Evolutionary conservation across 106 monocot species (phyloP), one percentile per base, ranked within the genome.

Genomic region (Apostasia shenzhenica): DNA sequence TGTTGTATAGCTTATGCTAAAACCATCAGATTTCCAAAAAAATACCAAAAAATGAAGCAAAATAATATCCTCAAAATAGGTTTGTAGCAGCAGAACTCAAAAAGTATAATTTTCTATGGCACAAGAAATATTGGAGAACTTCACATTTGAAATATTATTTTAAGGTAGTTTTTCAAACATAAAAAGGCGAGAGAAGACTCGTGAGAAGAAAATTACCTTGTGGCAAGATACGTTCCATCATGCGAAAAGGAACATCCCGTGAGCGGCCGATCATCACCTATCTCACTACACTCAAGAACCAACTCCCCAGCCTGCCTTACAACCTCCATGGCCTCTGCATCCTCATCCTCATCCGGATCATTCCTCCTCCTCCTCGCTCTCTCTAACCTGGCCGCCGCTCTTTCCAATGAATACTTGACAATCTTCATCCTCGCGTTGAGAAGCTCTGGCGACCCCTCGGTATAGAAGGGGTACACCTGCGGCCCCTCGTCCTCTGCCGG

Each of bases 311-410:
- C 97, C 67, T 76, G 82, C 49, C 75, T 63, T 56, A 90, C 70
- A 2, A 81, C 85, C 51, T 70, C 71, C 57, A 90, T 81, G 3
- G 83, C 80, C 81, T 97, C 97, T 0, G 78, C 87, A 8, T 91
- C 86, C 41, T 69, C 78, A 61, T 97, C 97, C 77, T 97, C 97
- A 55, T 97, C 97, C 0, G 97, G 97, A 68, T 97, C 92, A 14
- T 92, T 89, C 77, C 89, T 84, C 80, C 81, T 84, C 81, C 92
- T 82, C 75, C 73, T 86, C 38, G 86, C 82, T 72, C 97, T 78
- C 58, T 75, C 92, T 4, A 97, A 47, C 69, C 97, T 80, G 3
- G 69, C 73, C 37, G 63, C 75, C 3, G 97, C 92, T 60, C 79
- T 70, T 0, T 44, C 74, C 5, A 92, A 56, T 12, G 97, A 97